Conservation (phyloP, 768 basidiomycete genomes). For the Pisolithus sp. region DNA sequence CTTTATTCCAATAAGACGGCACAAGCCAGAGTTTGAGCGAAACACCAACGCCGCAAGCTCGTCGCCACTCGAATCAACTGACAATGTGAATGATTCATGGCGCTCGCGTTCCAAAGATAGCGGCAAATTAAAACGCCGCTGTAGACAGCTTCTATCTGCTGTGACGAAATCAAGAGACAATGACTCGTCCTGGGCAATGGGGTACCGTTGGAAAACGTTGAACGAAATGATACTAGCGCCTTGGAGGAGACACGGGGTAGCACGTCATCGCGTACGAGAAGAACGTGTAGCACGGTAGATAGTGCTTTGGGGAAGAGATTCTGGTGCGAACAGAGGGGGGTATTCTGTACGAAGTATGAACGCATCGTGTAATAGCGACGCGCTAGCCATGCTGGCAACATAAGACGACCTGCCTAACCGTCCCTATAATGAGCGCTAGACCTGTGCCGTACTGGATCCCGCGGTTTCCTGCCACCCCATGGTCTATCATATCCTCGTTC, state of each 20-base stretch:
- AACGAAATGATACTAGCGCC: background rate
- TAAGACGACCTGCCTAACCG: constrained; percentile 9
- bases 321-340: background rate
- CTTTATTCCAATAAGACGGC: background rate
- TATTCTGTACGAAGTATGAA: background rate
- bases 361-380: background rate
- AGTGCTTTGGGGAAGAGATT: background rate
- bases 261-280: no score
- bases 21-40: background rate
- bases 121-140: background rate
- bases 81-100: no score
- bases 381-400: background rate
- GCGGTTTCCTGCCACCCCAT: constrained; percentile 40
- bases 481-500: constrained; percentile 30
- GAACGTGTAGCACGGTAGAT: background rate
- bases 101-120: background rate
- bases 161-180: background rate
- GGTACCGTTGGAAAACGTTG: background rate
- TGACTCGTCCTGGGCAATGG: background rate
- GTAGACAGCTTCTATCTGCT: no score
- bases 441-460: constrained; percentile 43
- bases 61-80: no score
- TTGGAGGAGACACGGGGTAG: background rate
- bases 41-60: background rate
- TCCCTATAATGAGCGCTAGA: constrained; percentile 15